phyloP scores from a whole-genome alignment of 2,329 filamentous ascomycete species.

The Ploettnerulaceae sp. region DNA sequence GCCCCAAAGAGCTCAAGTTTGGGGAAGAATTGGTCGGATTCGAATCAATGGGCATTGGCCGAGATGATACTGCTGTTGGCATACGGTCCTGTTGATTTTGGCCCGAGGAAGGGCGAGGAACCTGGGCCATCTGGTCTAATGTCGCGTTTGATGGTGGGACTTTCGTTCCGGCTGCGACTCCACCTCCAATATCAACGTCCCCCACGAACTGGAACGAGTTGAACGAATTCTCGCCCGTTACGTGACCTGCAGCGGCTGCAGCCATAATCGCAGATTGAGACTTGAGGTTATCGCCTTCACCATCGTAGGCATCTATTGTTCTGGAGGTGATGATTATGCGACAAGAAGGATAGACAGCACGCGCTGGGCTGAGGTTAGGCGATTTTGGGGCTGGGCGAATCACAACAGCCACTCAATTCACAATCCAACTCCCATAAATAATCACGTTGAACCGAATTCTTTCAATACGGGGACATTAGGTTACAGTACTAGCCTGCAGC shows the following conservation, averaged over 20 bases:
- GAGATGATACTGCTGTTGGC: slow-evolving; percentile 15
- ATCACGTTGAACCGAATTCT: too few relatives aligned
- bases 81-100: slow-evolving; percentile 12
- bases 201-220: slow-evolving; percentile 26
- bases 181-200: slow-evolving; percentile 9
- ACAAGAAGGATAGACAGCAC: too few relatives aligned
- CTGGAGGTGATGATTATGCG: neutral
- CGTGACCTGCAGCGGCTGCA: slow-evolving; percentile 24
- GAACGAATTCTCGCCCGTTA: slow-evolving; percentile 20
- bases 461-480: too few relatives aligned
- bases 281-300: slow-evolving; percentile 24
- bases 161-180: neutral
- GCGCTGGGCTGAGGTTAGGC: too few relatives aligned
- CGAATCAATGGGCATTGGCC: slow-evolving; percentile 19
- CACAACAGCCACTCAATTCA: too few relatives aligned
- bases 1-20: slow-evolving; percentile 49
- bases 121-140: slow-evolving; percentile 25
- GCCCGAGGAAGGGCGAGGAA: slow-evolving; percentile 25
- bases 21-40: slow-evolving; percentile 21
- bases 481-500: too few relatives aligned
- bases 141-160: slow-evolving; percentile 10
- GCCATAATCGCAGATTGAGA: slow-evolving; percentile 24
- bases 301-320: slow-evolving; percentile 23
- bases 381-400: too few relatives aligned
- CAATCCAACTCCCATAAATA: too few relatives aligned